These are phyloP conservation scores for Vicia sativa DNA, from an alignment of 306 rosid species.

Conservation along the genomic window DNA sequence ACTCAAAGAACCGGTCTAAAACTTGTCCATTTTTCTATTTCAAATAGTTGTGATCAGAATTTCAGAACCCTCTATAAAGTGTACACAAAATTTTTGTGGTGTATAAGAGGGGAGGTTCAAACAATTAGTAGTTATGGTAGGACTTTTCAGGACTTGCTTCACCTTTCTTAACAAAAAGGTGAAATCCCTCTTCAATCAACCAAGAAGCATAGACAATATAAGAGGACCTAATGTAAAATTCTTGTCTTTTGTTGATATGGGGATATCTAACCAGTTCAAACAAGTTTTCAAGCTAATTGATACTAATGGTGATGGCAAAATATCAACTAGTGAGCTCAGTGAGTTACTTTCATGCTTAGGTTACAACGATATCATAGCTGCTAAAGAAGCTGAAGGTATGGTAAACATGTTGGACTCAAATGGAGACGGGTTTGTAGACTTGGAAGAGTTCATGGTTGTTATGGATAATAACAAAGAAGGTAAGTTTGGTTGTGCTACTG, in stretches of 20 bases:
- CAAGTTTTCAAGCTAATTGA: slow-evolving; percentile 68
- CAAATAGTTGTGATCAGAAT: neutral
- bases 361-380: slow-evolving; percentile 42
- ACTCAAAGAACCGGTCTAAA: neutral
- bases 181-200: slow-evolving; percentile 32
- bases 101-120: neutral
- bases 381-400: slow-evolving; percentile 65
- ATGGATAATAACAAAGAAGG: slow-evolving; percentile 36
- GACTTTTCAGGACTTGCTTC: slow-evolving; percentile 32
- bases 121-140: neutral
- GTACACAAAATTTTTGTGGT: neutral
- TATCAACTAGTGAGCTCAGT: slow-evolving; percentile 61
- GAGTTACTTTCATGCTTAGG: slow-evolving; percentile 57
- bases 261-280: slow-evolving; percentile 55
- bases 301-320: slow-evolving; percentile 65
- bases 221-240: slow-evolving; percentile 12
- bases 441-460: slow-evolving; percentile 71
- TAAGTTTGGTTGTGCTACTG: neutral
- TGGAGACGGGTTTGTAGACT: slow-evolving; percentile 72
- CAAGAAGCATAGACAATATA: neutral
- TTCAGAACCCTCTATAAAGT: slow-evolving; percentile 5
- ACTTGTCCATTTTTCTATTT: neutral
- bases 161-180: slow-evolving; percentile 42
- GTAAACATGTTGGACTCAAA: slow-evolving; percentile 58
- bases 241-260: slow-evolving; percentile 52